Conservation (phyloP, 148 eudicot genomes). For the Rhododendron ferrugineum region DNA sequence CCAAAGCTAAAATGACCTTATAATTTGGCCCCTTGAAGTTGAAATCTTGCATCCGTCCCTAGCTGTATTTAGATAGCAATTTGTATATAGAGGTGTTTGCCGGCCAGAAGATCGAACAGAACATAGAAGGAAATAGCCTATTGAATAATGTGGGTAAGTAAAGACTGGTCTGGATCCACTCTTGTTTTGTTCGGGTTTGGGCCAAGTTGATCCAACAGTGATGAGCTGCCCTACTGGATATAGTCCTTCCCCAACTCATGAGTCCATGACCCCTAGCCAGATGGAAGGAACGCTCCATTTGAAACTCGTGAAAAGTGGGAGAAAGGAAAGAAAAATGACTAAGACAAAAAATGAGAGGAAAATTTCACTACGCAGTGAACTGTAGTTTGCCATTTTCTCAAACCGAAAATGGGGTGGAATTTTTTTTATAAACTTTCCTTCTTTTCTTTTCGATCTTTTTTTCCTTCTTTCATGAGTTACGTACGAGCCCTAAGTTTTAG, state of each 20-base stretch:
- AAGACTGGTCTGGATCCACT: not conserved
- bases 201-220: not conserved
- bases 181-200: not conserved
- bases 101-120: not conserved
- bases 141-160: not conserved
- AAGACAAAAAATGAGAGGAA: too few relatives aligned
- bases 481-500: too few relatives aligned
- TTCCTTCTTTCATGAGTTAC: too few relatives aligned
- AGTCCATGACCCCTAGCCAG: not conserved
- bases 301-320: too few relatives aligned
- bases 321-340: too few relatives aligned
- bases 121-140: not conserved
- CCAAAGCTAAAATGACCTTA: too few relatives aligned
- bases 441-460: too few relatives aligned
- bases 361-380: too few relatives aligned
- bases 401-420: not conserved
- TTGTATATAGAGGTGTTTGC: not conserved
- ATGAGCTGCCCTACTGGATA: not conserved
- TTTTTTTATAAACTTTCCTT: not conserved
- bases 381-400: not conserved
- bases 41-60: not conserved
- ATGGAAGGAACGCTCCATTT: too few relatives aligned
- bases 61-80: too few relatives aligned
- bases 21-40: not conserved
- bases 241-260: not conserved